Percentiles rank a stretch among this genome's conserved stretches.
Evolutionary conservation across 2,329 filamentous ascomycete genomes (phyloP).

Genomic region (Pseudopyricularia cyperi): DNA sequence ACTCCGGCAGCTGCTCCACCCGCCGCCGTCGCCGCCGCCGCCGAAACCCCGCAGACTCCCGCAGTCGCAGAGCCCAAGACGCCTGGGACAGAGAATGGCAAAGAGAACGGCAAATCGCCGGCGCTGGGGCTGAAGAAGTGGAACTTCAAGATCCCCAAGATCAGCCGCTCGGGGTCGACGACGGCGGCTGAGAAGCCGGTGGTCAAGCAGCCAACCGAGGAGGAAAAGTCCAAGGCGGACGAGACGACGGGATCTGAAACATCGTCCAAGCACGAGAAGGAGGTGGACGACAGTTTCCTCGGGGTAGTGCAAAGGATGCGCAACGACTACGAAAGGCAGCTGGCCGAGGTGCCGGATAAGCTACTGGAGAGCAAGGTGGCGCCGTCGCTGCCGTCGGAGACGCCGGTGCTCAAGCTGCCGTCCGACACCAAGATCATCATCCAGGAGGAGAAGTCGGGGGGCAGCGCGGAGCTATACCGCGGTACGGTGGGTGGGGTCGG

Average conservation of each 20-base stretch:
- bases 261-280: slow-evolving; percentile 53
- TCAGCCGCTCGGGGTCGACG: slow-evolving; percentile 54
- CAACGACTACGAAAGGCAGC: slow-evolving; percentile 57
- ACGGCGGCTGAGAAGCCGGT: slow-evolving; percentile 60
- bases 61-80: slow-evolving; percentile 32
- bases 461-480: slow-evolving; percentile 75
- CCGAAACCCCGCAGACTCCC: slow-evolving; percentile 13
- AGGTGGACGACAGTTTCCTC: slow-evolving; percentile 62
- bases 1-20: slow-evolving; percentile 27
- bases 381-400: slow-evolving; percentile 59
- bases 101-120: slow-evolving; percentile 34
- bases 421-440: slow-evolving; percentile 53
- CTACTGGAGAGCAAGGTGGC: slow-evolving; percentile 49
- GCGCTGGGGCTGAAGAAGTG: slow-evolving; percentile 71
- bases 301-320: slow-evolving; percentile 62
- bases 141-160: slow-evolving; percentile 8
- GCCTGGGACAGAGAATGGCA: slow-evolving; percentile 30
- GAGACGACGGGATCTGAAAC: slow-evolving; percentile 29
- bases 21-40: neutral
- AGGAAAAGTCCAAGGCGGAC: slow-evolving; percentile 23
- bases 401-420: slow-evolving; percentile 60
- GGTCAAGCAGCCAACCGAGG: slow-evolving; percentile 62
- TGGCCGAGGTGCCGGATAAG: slow-evolving; percentile 40
- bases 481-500: slow-evolving; percentile 73
- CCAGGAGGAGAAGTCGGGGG: slow-evolving; percentile 54